These are phyloP conservation scores for Stromatinia cepivora DNA, from an alignment of 2,329 filamentous ascomycete genomes.

Conservation along the genomic window DNA sequence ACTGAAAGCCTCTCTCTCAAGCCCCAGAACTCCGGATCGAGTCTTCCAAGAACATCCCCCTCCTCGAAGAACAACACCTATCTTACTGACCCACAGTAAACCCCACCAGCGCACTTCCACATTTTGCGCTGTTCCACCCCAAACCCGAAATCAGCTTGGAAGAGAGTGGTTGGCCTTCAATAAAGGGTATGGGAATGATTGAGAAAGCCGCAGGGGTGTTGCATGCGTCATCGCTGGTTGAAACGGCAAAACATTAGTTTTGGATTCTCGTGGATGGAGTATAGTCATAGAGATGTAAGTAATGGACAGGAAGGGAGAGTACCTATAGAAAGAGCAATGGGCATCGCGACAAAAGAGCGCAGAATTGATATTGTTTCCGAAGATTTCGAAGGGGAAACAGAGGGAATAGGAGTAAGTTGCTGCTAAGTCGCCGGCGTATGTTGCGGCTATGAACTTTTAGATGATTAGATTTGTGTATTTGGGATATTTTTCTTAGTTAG, in stretches of 20 bases:
- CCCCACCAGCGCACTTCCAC: not conserved
- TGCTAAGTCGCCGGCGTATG: not conserved
- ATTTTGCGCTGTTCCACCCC: not conserved
- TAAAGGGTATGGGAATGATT: not conserved
- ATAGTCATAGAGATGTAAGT: too few species aligned
- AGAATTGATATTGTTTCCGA: not conserved
- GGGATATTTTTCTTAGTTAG: not conserved
- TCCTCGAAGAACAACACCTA: not conserved
- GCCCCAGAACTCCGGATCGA: not conserved
- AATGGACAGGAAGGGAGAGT: not conserved
- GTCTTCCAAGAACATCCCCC: too few species aligned
- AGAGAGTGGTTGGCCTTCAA: not conserved
- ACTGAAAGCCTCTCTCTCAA: too few species aligned
- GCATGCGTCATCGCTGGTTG: not conserved
- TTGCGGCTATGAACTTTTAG: not conserved
- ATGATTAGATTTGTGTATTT: not conserved
- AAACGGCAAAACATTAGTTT: not conserved
- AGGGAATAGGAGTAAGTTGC: not conserved
- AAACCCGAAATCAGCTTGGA: not conserved
- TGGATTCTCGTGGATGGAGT: not conserved
- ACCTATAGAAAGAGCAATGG: slow-evolving; percentile 4
- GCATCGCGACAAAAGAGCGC: not conserved
- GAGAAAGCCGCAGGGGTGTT: not conserved
- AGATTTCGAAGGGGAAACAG: slow-evolving; percentile 1
- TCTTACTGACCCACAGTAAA: not conserved